These are phyloP conservation scores for Tylopilus felleus DNA, from an alignment of 768 basidiomycete species.

Conservation along the genomic window DNA sequence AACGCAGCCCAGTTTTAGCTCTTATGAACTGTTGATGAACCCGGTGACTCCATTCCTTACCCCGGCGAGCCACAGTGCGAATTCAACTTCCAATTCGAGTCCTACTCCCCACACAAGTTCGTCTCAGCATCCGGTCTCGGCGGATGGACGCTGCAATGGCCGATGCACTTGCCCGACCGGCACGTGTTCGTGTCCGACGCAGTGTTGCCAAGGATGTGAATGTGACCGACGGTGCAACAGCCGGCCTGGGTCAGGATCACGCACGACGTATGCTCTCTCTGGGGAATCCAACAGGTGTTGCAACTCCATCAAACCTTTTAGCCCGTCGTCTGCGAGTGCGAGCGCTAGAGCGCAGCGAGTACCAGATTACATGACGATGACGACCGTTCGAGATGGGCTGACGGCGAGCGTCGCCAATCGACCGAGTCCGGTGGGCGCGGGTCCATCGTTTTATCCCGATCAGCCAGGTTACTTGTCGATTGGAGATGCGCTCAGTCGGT, in stretches of 20 bases:
- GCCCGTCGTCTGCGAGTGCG: slow-evolving; percentile 7
- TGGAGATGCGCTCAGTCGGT: slow-evolving; percentile 29
- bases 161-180: slow-evolving; percentile 34
- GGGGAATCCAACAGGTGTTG: slow-evolving; percentile 33
- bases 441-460: slow-evolving; percentile 22
- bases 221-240: slow-evolving; percentile 26
- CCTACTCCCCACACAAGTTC: slow-evolving; percentile 6
- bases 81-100: slow-evolving; percentile 7
- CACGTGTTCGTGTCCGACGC: slow-evolving; percentile 32
- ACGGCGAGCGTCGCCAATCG: slow-evolving; percentile 23
- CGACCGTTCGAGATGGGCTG: slow-evolving; percentile 27
- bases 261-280: slow-evolving; percentile 30
- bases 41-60: slow-evolving; percentile 11
- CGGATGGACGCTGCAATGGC: slow-evolving; percentile 31
- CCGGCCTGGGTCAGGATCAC: slow-evolving; percentile 7
- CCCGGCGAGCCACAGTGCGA: slow-evolving; percentile 6
- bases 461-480: slow-evolving; percentile 20
- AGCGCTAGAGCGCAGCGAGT: slow-evolving; percentile 21
- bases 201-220: slow-evolving; percentile 31
- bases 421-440: slow-evolving; percentile 12
- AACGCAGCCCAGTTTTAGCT: slow-evolving; percentile 25
- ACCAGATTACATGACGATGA: slow-evolving; percentile 34
- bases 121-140: slow-evolving; percentile 16
- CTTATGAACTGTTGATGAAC: slow-evolving; percentile 28
- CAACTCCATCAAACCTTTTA: slow-evolving; percentile 13